Evolutionary conservation across 208 protist genomes (phyloP).

Genomic region (Perkinsela sp.): DNA sequence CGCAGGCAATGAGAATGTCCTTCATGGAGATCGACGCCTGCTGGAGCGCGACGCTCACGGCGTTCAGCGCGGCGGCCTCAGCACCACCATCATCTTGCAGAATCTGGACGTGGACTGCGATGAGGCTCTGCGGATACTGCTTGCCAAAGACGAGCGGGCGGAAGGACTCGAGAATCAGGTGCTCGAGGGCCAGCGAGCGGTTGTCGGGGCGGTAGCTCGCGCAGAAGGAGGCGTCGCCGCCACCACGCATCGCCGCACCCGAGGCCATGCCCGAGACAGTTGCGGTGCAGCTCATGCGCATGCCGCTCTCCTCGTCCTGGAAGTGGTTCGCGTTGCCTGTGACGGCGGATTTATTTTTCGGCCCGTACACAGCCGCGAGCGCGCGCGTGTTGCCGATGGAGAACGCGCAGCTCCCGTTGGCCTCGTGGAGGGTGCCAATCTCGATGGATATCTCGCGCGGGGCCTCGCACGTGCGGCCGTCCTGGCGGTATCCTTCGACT

Average conservation of each 20-base stretch:
- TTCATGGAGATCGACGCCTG: not conserved
- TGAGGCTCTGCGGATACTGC: not conserved
- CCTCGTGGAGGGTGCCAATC: not conserved
- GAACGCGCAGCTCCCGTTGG: not conserved
- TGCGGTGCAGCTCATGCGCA: not conserved
- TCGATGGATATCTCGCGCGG: not conserved
- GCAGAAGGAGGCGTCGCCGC: not conserved
- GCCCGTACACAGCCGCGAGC: not conserved
- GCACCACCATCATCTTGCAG: not conserved
- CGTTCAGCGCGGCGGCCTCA: not conserved
- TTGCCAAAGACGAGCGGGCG: not conserved
- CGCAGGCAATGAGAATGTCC: not conserved
- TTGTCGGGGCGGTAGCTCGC: not conserved
- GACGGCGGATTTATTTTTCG: not conserved
- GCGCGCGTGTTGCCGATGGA: not conserved
- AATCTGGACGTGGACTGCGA: not conserved
- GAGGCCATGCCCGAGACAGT: not conserved
- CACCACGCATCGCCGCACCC: not conserved
- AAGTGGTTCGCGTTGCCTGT: not conserved
- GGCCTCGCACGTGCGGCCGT: not conserved
- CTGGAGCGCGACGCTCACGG: not conserved
- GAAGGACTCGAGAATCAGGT: not conserved
- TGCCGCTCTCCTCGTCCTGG: not conserved
- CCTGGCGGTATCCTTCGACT: not conserved
- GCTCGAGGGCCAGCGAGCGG: not conserved